Conservation (phyloP, 306 rosid genomes). For the Vigna angularis region DNA sequence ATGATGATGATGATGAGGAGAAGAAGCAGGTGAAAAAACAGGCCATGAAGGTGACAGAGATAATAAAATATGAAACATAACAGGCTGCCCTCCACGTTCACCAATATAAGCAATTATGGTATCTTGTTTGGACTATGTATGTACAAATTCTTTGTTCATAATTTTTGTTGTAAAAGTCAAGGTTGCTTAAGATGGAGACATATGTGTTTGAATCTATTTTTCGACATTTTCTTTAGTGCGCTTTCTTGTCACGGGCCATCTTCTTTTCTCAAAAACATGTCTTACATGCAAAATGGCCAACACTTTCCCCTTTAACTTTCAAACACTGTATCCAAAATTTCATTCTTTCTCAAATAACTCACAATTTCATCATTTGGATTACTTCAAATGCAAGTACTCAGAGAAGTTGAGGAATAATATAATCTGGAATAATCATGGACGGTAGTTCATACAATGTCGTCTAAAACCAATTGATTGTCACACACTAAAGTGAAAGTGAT, state of each 20-base stretch:
- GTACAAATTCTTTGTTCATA: conserved; percentile 28
- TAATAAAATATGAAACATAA: conserved; percentile 15
- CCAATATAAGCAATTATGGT: conserved; percentile 31
- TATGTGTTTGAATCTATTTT: conserved; percentile 45
- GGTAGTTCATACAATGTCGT: conserved; percentile 37
- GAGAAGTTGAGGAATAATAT: not conserved
- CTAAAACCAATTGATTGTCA: conserved; percentile 38
- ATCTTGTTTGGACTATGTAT: conserved; percentile 41
- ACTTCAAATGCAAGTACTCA: conserved; percentile 34
- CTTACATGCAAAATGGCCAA: conserved; percentile 63
- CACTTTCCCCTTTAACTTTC: conserved; percentile 36
- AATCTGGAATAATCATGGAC: not conserved
- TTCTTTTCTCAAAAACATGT: conserved; percentile 56
- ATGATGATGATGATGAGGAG: conserved; percentile 33
- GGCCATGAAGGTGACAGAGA: conserved; percentile 45
- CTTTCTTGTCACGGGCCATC: conserved; percentile 64
- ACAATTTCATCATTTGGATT: conserved; percentile 12
- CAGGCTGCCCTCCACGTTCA: conserved; percentile 1
- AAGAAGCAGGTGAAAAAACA: conserved; percentile 39
- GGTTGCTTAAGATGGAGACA: conserved; percentile 59
- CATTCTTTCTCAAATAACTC: conserved; percentile 33
- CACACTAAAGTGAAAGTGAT: conserved; percentile 40
- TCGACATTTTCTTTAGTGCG: conserved; percentile 56
- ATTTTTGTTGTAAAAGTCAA: conserved; percentile 50
- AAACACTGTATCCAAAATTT: conserved; percentile 15